Conservation (phyloP, 495 filamentous ascomycete genomes). For the Aspergillus campestris region DNA sequence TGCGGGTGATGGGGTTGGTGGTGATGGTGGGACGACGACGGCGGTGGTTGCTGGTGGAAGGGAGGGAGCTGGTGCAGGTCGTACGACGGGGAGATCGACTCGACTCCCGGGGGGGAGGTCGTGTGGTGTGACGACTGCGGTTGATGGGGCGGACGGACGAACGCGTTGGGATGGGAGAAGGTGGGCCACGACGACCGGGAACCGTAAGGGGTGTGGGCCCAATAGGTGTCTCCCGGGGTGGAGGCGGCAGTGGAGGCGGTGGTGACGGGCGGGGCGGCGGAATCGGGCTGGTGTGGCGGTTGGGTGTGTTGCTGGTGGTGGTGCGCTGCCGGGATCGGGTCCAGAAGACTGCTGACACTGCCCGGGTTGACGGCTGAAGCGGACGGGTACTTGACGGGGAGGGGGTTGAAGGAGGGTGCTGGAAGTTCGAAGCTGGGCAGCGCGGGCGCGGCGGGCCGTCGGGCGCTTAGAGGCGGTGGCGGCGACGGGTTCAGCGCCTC, state of each 20-base stretch:
- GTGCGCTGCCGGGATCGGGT: conserved; percentile 51
- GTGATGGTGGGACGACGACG: conserved; percentile 33
- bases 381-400: conserved; percentile 37
- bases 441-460: conserved; percentile 51
- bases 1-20: conserved; percentile 8
- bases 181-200: conserved; percentile 35
- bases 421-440: conserved; percentile 59
- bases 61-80: conserved; percentile 51
- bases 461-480: conserved; percentile 45
- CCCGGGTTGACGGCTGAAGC: conserved; percentile 38
- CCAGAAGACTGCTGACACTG: conserved; percentile 54
- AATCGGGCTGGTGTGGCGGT: neutral
- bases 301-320: conserved; percentile 38
- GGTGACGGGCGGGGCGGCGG: conserved; percentile 46
- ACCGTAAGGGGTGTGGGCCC: too few species aligned
- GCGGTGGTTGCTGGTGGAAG: conserved; percentile 39
- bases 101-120: conserved; percentile 45
- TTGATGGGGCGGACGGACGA: conserved; percentile 36
- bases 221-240: conserved; percentile 31
- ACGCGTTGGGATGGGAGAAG: conserved; percentile 34
- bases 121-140: conserved; percentile 25
- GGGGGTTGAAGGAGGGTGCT: conserved; percentile 32
- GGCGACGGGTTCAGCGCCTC: conserved; percentile 28
- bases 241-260: conserved; percentile 42
- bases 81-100: conserved; percentile 44